These are phyloP conservation scores for Terana coerulea DNA, from an alignment of 768 basidiomycete species.

Conservation along the genomic window DNA sequence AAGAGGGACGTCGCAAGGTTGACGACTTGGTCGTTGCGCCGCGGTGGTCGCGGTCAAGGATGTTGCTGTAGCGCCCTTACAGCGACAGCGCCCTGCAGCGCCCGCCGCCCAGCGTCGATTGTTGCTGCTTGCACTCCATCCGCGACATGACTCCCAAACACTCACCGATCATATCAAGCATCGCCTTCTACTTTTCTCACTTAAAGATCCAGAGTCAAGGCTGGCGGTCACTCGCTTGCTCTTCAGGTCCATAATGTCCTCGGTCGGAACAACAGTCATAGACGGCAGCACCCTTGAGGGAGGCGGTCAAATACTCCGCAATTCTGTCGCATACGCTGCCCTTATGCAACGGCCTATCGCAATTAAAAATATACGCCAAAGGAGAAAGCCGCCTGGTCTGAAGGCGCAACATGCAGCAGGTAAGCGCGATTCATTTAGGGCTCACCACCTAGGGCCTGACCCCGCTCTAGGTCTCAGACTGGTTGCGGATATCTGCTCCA, in stretches of 20 bases:
- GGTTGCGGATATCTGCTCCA: constrained; percentile 56
- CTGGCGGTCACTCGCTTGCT: no score
- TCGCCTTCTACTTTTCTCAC: no score
- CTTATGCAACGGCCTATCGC: constrained; percentile 56
- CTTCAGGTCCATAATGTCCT: no score
- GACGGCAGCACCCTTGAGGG: constrained; percentile 47
- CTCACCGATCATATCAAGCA: no score
- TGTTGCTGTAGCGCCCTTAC: background rate
- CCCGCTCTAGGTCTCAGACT: constrained; percentile 53
- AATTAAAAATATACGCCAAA: constrained; percentile 57
- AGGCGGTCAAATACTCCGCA: constrained; percentile 74
- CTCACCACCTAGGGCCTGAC: no score
- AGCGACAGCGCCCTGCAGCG: no score
- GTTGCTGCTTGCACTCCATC: no score
- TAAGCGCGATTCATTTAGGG: no score
- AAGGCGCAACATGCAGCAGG: constrained; percentile 74
- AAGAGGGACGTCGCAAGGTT: background rate
- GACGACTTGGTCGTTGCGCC: background rate
- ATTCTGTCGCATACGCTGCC: constrained; percentile 62
- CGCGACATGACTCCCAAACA: no score
- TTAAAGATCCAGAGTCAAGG: no score
- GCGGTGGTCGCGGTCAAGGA: background rate
- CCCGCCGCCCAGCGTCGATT: no score
- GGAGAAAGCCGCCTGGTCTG: constrained; percentile 59
- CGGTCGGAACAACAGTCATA: no score